Evolutionary conservation across 2,329 filamentous ascomycete species (phyloP).

Genomic region (Aspergillus amoenus): DNA sequence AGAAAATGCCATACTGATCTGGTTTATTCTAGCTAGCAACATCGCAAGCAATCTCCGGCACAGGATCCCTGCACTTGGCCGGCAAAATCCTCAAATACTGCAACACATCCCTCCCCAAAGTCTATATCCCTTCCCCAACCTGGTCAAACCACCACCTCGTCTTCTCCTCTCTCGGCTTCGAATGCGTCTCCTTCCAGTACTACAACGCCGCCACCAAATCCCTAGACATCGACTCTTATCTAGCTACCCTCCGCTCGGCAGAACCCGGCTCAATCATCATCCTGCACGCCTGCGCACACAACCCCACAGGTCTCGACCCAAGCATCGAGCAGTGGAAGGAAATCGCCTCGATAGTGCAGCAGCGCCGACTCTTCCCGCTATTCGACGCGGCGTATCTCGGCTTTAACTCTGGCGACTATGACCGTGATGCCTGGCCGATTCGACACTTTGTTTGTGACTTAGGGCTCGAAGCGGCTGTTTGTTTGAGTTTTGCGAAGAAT

Average conservation of each 20-base stretch:
- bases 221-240: conserved; percentile 24
- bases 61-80: conserved; percentile 41
- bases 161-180: conserved; percentile 79
- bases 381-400: conserved; percentile 32
- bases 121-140: conserved; percentile 89
- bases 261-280: conserved; percentile 78
- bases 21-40: conserved; percentile 48
- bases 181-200: conserved; percentile 52
- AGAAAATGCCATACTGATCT: too few relatives aligned
- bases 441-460: conserved; percentile 54
- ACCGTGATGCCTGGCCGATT: conserved; percentile 28
- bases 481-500: conserved; percentile 60
- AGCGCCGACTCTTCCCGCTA: conserved; percentile 83
- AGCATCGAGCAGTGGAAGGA: conserved; percentile 88
- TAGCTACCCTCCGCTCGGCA: conserved; percentile 44
- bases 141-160: conserved; percentile 99
- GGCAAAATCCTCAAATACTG: conserved; percentile 19
- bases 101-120: conserved; percentile 34
- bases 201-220: conserved; percentile 18
- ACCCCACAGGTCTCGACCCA: conserved; percentile 92
- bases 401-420: conserved; percentile 27
- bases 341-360: conserved; percentile 70
- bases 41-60: conserved; percentile 86
- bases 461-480: conserved; percentile 66
- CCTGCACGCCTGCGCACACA: conserved; percentile 92